phyloP scores from a whole-genome alignment of 768 basidiomycete species.

The Pilatotrama ljubarskyi region DNA sequence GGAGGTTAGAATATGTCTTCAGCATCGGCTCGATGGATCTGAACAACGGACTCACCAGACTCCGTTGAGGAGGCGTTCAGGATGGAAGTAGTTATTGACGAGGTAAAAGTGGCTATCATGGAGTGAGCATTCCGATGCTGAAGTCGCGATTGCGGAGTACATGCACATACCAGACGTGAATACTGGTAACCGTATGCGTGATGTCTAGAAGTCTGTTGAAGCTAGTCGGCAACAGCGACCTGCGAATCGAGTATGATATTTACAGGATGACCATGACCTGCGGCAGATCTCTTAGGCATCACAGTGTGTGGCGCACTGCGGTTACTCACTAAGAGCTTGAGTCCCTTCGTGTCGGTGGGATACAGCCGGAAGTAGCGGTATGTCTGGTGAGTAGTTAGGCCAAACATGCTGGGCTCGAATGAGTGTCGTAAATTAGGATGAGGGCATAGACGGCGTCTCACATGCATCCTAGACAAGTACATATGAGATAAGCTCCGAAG shows the following conservation, averaged over 20 bases:
- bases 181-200: too few relatives aligned
- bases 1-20: too few relatives aligned
- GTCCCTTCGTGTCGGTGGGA: not conserved
- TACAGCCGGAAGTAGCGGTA: constrained; percentile 8
- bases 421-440: too few relatives aligned
- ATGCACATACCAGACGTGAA: not conserved
- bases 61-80: not conserved
- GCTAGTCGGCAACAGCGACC: not conserved
- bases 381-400: constrained; percentile 1
- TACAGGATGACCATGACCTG: not conserved
- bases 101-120: not conserved
- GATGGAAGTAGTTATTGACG: not conserved
- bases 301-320: not conserved
- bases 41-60: not conserved
- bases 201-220: not conserved
- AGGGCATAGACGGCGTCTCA: too few relatives aligned
- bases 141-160: not conserved
- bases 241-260: not conserved
- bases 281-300: too few relatives aligned
- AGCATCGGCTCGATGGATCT: too few relatives aligned
- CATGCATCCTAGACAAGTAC: too few relatives aligned
- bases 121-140: not conserved
- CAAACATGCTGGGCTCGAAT: too few relatives aligned
- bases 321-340: not conserved
- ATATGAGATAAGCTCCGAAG: too few relatives aligned